Percentiles rank a stretch among this genome's conserved stretches.
Evolutionary conservation across 1,139 yeast species (phyloP).

Genomic region (Zygoascus sp.): DNA sequence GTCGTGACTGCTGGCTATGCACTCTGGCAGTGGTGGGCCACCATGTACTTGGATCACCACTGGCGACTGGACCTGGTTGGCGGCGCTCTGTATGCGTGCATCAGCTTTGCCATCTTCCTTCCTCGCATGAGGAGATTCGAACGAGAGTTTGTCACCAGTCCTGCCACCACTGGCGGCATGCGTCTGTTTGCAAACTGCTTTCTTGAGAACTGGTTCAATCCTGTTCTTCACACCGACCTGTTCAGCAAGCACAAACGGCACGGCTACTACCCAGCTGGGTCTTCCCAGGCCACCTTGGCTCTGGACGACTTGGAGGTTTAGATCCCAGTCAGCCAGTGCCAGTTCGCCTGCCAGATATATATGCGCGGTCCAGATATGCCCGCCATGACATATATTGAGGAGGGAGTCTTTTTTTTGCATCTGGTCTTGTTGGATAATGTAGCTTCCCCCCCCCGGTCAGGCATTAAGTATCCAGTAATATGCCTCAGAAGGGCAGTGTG

Average conservation of each 20-base stretch:
- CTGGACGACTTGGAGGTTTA: slow-evolving; percentile 5
- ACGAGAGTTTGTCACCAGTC: slow-evolving; percentile 23
- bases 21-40: slow-evolving; percentile 66
- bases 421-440: too few relatives aligned
- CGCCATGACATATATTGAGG: too few relatives aligned
- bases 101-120: slow-evolving; percentile 41
- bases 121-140: slow-evolving; percentile 13
- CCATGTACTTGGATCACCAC: slow-evolving; percentile 69
- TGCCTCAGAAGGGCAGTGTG: too few relatives aligned
- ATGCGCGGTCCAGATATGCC: too few relatives aligned
- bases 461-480: too few relatives aligned
- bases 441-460: too few relatives aligned
- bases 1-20: slow-evolving; percentile 40
- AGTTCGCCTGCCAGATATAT: not conserved
- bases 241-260: not conserved
- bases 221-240: not conserved
- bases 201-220: slow-evolving; percentile 16
- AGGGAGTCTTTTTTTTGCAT: too few relatives aligned
- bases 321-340: not conserved
- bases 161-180: slow-evolving; percentile 25
- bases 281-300: not conserved
- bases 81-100: slow-evolving; percentile 50
- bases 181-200: slow-evolving; percentile 17
- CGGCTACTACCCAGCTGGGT: not conserved
- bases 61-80: slow-evolving; percentile 57